Percentiles rank a stretch among this genome's conserved stretches.
These are phyloP conservation scores for Leucosporidium scottii DNA, from an alignment of 768 basidiomycete species.

Conservation along the genomic window DNA sequence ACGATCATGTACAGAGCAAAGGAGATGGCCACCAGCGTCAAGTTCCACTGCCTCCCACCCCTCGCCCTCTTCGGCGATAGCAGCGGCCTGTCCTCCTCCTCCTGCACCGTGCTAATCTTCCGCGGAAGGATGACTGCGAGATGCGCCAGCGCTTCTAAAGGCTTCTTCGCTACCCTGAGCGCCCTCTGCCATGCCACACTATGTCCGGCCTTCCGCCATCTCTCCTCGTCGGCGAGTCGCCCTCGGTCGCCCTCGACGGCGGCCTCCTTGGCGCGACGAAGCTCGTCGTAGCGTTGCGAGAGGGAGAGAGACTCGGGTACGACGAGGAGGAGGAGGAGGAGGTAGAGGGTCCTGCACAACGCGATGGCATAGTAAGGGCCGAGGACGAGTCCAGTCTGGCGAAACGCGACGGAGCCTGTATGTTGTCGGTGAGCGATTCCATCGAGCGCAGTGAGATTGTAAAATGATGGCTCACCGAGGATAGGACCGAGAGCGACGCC, in stretches of 20 bases:
- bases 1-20: slow-evolving; percentile 36
- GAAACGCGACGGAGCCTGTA: neutral
- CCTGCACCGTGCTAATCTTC: slow-evolving; percentile 15
- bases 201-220: neutral
- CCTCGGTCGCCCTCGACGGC: neutral
- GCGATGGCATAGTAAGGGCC: slow-evolving; percentile 44
- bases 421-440: no score
- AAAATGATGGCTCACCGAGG: slow-evolving; percentile 36
- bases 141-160: slow-evolving; percentile 37
- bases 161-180: no score
- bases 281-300: neutral
- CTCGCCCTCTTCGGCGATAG: neutral
- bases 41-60: slow-evolving; percentile 39
- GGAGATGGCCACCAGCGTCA: slow-evolving; percentile 40
- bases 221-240: neutral
- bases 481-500: slow-evolving; percentile 44
- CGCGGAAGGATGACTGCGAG: slow-evolving; percentile 39
- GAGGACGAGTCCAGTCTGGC: slow-evolving; percentile 7
- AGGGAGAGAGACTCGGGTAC: slow-evolving; percentile 41
- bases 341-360: slow-evolving; percentile 34
- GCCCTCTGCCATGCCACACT: neutral
- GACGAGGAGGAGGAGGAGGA: slow-evolving; percentile 37
- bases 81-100: slow-evolving; percentile 17
- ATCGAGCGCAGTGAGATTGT: no score
- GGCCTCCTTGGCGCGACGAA: neutral